Conservation (phyloP, 148 eudicot genomes). For the Dysphania ambrosioides region DNA sequence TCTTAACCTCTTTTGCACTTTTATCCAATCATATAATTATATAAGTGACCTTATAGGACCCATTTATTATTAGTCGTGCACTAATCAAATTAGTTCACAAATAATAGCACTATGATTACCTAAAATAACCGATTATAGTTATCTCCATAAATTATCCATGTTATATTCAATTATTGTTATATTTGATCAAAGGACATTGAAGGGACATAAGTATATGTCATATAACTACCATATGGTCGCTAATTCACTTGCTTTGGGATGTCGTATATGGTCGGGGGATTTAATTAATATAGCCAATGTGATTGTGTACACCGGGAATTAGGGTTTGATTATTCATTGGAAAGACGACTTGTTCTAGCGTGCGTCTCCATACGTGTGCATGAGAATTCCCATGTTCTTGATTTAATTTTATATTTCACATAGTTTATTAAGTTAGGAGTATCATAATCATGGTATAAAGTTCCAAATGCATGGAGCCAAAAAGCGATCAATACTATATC, state of each 20-base stretch:
- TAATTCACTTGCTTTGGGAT: constrained; percentile 25
- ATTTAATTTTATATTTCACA: neutral
- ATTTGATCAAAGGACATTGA: too few relatives aligned
- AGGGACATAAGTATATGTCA: too few relatives aligned
- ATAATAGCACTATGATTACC: too few relatives aligned
- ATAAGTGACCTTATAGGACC: too few relatives aligned
- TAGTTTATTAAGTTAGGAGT: neutral
- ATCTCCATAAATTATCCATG: too few relatives aligned
- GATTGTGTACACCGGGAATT: constrained; percentile 30
- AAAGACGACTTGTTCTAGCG: constrained; percentile 7
- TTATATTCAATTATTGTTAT: too few relatives aligned
- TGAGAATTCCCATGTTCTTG: neutral
- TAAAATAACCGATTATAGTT: too few relatives aligned
- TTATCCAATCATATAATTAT: too few relatives aligned
- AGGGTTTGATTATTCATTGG: constrained; percentile 25
- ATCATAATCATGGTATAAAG: constrained; percentile 2
- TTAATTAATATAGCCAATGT: neutral
- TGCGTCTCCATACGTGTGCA: constrained; percentile 22
- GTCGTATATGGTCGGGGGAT: constrained; percentile 44
- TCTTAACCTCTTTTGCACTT: too few relatives aligned
- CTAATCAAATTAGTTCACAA: too few relatives aligned
- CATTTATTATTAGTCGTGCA: too few relatives aligned
- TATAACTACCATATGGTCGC: neutral
- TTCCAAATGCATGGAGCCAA: constrained; percentile 24
- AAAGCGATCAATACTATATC: neutral